A percentile compares a stretch with the other conserved stretches of the same genome.
phyloP scores from a whole-genome alignment of 805 yeast genomes.

The Suhomyces faveliae region DNA sequence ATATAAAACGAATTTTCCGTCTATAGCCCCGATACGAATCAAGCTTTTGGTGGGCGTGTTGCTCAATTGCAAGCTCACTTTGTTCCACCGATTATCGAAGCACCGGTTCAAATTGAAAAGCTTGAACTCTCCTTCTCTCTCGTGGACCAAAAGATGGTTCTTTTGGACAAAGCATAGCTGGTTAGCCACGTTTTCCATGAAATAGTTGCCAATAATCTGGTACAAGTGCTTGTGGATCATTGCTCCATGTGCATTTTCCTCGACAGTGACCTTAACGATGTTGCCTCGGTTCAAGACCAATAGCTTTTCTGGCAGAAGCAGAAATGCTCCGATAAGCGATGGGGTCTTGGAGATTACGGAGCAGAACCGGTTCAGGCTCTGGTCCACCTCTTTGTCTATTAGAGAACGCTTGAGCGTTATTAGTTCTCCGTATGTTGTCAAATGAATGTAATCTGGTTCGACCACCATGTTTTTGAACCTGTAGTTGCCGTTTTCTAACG shows the following conservation, averaged over 20 bases:
- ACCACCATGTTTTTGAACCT: background rate
- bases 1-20: background rate
- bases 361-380: background rate
- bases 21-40: background rate
- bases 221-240: background rate
- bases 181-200: slow-evolving; percentile 4
- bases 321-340: background rate
- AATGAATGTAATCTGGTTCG: background rate
- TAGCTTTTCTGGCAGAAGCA: background rate
- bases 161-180: background rate
- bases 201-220: background rate
- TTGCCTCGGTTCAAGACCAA: background rate
- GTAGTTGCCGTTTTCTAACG: background rate
- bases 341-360: background rate
- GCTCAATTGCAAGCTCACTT: background rate
- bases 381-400: background rate
- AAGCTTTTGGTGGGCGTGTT: background rate
- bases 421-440: background rate
- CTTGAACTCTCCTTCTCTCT: slow-evolving; percentile 7
- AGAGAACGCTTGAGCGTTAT: background rate
- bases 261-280: background rate
- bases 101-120: slow-evolving; percentile 7
- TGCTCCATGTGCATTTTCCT: background rate
- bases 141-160: slow-evolving; percentile 14
- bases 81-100: slow-evolving; percentile 1